A percentile compares a stretch with the other conserved stretches of the same genome.
Conservation (phyloP, 1,139 yeast species). For the Geotrichum phurueaensis region DNA sequence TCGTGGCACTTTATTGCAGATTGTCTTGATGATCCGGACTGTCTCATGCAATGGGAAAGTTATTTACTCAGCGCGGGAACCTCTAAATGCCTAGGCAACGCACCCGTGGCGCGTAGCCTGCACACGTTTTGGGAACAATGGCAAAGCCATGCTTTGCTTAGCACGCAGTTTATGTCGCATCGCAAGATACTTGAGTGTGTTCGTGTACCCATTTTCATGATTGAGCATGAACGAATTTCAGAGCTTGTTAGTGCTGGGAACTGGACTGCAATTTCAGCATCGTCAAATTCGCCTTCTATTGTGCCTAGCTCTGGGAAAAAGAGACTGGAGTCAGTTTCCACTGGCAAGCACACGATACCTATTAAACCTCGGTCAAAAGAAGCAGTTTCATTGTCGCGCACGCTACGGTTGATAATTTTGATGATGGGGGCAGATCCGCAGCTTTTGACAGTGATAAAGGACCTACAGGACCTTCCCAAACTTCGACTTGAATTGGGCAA, state of each 20-base stretch:
- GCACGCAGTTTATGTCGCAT: conserved; percentile 27
- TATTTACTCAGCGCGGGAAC: conserved; percentile 73
- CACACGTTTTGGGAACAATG: conserved; percentile 24
- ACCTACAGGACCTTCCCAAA: neutral
- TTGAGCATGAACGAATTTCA: conserved; percentile 16
- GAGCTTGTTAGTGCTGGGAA: conserved; percentile 10
- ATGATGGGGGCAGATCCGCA: conserved; percentile 5
- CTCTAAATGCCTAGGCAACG: conserved; percentile 36
- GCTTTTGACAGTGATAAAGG: neutral
- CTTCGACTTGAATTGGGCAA: neutral
- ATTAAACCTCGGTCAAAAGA: conserved; percentile 14
- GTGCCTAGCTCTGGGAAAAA: neutral
- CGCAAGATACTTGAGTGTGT: conserved; percentile 21
- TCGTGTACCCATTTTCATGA: conserved; percentile 24
- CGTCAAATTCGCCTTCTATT: neutral
- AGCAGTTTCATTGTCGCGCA: conserved; percentile 1
- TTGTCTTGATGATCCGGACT: conserved; percentile 38
- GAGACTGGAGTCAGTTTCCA: neutral
- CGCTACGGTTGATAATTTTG: neutral
- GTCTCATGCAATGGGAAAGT: conserved; percentile 41
- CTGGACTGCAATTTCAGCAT: neutral
- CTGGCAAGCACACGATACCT: neutral
- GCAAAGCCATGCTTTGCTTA: conserved; percentile 21
- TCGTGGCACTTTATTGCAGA: conserved; percentile 57
- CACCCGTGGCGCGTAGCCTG: conserved; percentile 24